Base-by-base conservation (phyloP, 371 early-diverging fungal species). In the Mortierella sp. region DNA sequence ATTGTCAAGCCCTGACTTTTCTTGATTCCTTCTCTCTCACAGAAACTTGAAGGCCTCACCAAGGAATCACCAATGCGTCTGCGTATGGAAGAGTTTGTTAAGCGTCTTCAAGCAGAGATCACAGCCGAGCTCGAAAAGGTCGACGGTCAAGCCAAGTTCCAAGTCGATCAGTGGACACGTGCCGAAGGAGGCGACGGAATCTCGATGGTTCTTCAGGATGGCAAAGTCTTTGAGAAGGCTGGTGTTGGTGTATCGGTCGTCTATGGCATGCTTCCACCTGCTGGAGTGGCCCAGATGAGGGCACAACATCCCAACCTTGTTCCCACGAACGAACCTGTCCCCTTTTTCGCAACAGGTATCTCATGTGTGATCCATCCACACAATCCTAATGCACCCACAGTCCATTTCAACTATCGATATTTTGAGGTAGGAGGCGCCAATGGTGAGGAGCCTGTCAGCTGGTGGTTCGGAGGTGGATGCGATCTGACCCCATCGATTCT, bases 401-500 rank as follows among this genome's bases (percentile, higher is more conserved):
- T 93, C 7, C 98, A 98, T 74, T 81, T 93, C 75, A 98, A 98
- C 84, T 98, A 96, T 81, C 91, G 98, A n/a, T 97, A 97, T 74
- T 97, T 98, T 87, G 97, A 98, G 70, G 84, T 93, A 19, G 83
- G 83, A 71, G 84, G 87, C 55, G 80, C 83, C 1, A 85, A 86
- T 57, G 86, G 86, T 16, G 71, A 83, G 18, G 37, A 37, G 9
- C 86, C 90, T 3, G 88, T 86, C 59, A 64, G 89, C 62, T 90
- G 89, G 77, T 94, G 94, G 94, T 94, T 94, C 64, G 95, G 94
- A 55, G 93, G 95, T 44, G 95, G 93, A 28, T 86, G 90, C n/a
- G 94, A 94, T 71, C 75, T 94, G 61, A 94, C 94, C 1, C 95
- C 95, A 1, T 74, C 86, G 18, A 92, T 91, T 67, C 79, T 94